Conservation (phyloP, 2,329 filamentous ascomycete species). For the Hymenoscyphus scutula region DNA sequence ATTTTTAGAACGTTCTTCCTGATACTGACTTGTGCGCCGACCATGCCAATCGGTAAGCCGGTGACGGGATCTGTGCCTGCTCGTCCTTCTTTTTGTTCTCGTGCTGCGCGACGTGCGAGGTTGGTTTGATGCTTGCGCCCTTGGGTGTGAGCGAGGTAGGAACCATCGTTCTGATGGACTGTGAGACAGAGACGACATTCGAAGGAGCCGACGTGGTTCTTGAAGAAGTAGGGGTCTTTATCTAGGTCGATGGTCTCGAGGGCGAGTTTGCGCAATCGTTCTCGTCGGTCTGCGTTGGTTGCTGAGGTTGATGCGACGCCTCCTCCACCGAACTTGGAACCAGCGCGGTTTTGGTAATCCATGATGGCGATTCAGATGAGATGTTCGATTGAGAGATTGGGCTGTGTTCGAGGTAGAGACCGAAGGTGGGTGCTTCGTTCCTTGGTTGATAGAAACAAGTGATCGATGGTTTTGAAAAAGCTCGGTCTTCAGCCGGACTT, state of each 20-base stretch:
- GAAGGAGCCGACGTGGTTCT: constrained; percentile 97
- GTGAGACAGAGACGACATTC: constrained; percentile 96
- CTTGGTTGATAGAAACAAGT: no score
- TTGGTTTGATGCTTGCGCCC: constrained; percentile 99
- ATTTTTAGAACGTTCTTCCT: constrained; percentile 90
- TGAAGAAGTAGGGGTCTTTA: constrained; percentile 99
- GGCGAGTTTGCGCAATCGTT: constrained; percentile 94
- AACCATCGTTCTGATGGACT: constrained; percentile 98
- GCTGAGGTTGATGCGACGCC: constrained; percentile 91
- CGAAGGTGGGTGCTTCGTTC: background rate
- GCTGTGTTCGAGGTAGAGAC: background rate
- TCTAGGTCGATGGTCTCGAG: constrained; percentile 99
- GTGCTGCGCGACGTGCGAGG: constrained; percentile 89
- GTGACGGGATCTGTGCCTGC: constrained; percentile 63
- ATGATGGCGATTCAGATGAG: constrained; percentile 40
- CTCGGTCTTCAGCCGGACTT: constrained; percentile 15
- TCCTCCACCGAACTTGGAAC: constrained; percentile 96
- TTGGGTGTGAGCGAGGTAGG: constrained; percentile 97
- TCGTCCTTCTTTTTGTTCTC: constrained; percentile 87
- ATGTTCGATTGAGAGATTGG: background rate
- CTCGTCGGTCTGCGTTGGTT: constrained; percentile 94
- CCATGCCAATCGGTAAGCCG: constrained; percentile 70
- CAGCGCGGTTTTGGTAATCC: constrained; percentile 87
- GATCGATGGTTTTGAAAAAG: constrained; percentile 18
- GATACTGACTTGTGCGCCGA: constrained; percentile 60